Conservation (phyloP, 768 basidiomycete genomes). For the Tephrocybe sp. region DNA sequence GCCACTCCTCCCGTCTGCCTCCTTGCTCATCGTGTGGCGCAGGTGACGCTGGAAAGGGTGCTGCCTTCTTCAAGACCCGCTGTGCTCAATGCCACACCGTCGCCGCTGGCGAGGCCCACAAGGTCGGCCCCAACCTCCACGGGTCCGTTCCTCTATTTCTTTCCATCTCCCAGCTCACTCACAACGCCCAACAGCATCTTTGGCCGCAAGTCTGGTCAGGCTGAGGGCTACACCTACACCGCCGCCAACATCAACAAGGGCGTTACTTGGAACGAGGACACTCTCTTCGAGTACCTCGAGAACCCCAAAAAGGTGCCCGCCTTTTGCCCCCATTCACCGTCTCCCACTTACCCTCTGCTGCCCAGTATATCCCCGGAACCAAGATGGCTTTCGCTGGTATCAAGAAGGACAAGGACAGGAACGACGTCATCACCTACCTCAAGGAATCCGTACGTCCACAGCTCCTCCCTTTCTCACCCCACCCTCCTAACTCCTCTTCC, state of each 20-base stretch:
- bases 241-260: conserved; percentile 96
- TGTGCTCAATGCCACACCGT: conserved; percentile 94
- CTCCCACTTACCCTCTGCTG: background rate
- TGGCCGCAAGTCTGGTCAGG: conserved; percentile 85
- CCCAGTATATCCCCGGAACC: conserved; percentile 89
- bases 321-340: background rate
- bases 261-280: conserved; percentile 78
- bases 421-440: conserved; percentile 85
- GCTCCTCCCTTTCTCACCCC: background rate
- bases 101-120: conserved; percentile 72
- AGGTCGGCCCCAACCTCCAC: conserved; percentile 94
- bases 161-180: background rate
- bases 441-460: conserved; percentile 61
- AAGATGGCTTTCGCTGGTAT: conserved; percentile 99
- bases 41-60: conserved; percentile 92
- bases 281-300: conserved; percentile 94
- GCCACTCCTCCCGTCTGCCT: conserved; percentile 43
- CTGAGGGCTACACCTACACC: conserved; percentile 85
- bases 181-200: conserved; percentile 52
- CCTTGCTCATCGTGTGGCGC: conserved; percentile 1
- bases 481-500: background rate
- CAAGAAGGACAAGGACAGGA: conserved; percentile 98
- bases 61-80: conserved; percentile 93
- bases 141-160: conserved; percentile 54
- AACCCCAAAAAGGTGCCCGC: conserved; percentile 90